phyloP scores from a whole-genome alignment of 148 eudicot genomes.

The Vaccinium macrocarpon region DNA sequence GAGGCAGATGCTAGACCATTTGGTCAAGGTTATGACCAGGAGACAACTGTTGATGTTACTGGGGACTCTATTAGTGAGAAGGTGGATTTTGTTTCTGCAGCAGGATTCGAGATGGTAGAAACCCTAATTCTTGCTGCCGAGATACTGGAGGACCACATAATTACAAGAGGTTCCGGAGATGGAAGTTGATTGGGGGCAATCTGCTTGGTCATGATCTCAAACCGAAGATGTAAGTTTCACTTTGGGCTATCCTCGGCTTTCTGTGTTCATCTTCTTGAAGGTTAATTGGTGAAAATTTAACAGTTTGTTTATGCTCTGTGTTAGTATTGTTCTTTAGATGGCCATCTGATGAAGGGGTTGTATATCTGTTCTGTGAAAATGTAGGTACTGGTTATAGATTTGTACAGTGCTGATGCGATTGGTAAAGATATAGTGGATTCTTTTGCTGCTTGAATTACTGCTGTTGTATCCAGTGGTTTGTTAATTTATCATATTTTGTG shows the following conservation, averaged over 20 bases:
- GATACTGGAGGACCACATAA: constrained; percentile 34
- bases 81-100: constrained; percentile 74
- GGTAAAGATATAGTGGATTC: background rate
- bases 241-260: background rate
- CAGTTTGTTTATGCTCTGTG: background rate
- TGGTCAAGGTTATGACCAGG: constrained; percentile 22
- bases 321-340: background rate
- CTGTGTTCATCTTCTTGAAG: background rate
- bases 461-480: background rate
- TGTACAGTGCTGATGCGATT: background rate
- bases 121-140: constrained; percentile 69
- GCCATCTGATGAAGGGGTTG: background rate
- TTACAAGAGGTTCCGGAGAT: constrained; percentile 11
- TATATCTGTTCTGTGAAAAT: background rate
- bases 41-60: constrained; percentile 9
- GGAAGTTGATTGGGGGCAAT: constrained; percentile 10
- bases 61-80: constrained; percentile 34
- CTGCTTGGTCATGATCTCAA: background rate
- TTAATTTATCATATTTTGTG: background rate
- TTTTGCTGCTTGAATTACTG: background rate
- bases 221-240: background rate
- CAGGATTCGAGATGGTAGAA: constrained; percentile 91
- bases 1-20: constrained; percentile 36
- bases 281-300: background rate
- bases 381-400: background rate